phyloP scores from a whole-genome alignment of 306 rosid species.

The Acacia melanoxylon region DNA sequence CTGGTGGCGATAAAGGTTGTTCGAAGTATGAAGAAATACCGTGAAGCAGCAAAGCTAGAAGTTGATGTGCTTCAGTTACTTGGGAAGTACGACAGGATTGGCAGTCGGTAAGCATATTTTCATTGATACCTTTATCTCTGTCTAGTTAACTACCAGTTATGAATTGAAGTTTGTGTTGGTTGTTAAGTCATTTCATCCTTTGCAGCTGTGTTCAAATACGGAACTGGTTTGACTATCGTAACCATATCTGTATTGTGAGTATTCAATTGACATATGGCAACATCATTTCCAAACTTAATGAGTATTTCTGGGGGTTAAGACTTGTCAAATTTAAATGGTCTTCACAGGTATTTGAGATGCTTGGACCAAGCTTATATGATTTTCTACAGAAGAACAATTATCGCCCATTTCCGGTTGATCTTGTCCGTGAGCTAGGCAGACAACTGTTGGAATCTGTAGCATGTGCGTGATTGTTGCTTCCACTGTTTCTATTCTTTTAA shows the following conservation, averaged over 20 bases:
- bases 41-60: slow-evolving; percentile 77
- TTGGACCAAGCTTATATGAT: slow-evolving; percentile 91
- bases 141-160: background rate
- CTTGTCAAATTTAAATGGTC: slow-evolving; percentile 64
- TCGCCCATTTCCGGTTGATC: slow-evolving; percentile 86
- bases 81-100: slow-evolving; percentile 65
- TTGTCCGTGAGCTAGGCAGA: slow-evolving; percentile 85
- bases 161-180: slow-evolving; percentile 27
- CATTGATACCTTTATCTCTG: background rate
- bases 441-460: slow-evolving; percentile 92
- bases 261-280: slow-evolving; percentile 54
- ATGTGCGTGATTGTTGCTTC: slow-evolving; percentile 71
- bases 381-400: slow-evolving; percentile 88
- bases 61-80: slow-evolving; percentile 73
- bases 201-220: slow-evolving; percentile 91
- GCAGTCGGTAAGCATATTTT: slow-evolving; percentile 52
- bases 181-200: slow-evolving; percentile 67
- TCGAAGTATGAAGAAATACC: slow-evolving; percentile 66
- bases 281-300: slow-evolving; percentile 59
- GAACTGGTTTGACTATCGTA: slow-evolving; percentile 92
- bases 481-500: slow-evolving; percentile 32
- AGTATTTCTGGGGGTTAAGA: slow-evolving; percentile 54
- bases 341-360: slow-evolving; percentile 86
- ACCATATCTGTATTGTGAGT: slow-evolving; percentile 93
- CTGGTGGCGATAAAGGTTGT: slow-evolving; percentile 73